Base-by-base conservation (phyloP, 192 early-diverging fungal genomes). In the Podila horticola region DNA sequence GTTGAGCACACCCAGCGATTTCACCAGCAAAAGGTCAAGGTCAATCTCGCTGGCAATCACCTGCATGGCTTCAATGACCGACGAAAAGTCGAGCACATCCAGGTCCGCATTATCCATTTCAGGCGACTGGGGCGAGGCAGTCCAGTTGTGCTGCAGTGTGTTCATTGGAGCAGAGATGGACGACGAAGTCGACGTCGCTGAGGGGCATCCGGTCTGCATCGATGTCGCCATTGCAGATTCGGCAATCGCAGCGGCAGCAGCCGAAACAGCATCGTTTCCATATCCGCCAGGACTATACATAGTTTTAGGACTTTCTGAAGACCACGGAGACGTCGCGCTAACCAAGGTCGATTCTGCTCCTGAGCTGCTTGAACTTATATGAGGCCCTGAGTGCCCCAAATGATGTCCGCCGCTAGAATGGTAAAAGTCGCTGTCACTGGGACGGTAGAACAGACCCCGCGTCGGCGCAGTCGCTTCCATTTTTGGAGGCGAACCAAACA, bases 41-140 rank as follows among this genome's bases (percentile, higher is more conserved):
- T 81, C 77, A 12, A 81, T 81, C 30, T 81, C 77, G 61, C 77
- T 81, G 6, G 77, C 77, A 61, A 81, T 81, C 5, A 73, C 77
- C 28, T 81, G 77, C 77, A 81, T 81, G 5, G 77, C 71, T 0
- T 81, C 77, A 52, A 81, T 81, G 13, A 81, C 77, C 3, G 77
- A 81, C 13, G 77, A 73, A 22, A 81, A 81, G 20, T 81, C 77
- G 0, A 81, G 67, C 6, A 81, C 67, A 24, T 81, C 77, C 29
- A 81, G 49, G 33, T 81, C 77, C 1, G 67, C 45, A 65, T 69
- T 72, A 28, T 81, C 77, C 41, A 73, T 28, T 26, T 81, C 77
- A 2, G 77, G 77, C 8, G 77, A 81, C 28, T 69, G 61, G 1
- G 77, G 77, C 17, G 77, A 73, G 1, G 62, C 15, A 1, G 30